Evolutionary conservation across 176 grass and related monocot species (phyloP), one percentile per base, ranked within the genome.

Genomic region (Bothriochloa decipiens): DNA sequence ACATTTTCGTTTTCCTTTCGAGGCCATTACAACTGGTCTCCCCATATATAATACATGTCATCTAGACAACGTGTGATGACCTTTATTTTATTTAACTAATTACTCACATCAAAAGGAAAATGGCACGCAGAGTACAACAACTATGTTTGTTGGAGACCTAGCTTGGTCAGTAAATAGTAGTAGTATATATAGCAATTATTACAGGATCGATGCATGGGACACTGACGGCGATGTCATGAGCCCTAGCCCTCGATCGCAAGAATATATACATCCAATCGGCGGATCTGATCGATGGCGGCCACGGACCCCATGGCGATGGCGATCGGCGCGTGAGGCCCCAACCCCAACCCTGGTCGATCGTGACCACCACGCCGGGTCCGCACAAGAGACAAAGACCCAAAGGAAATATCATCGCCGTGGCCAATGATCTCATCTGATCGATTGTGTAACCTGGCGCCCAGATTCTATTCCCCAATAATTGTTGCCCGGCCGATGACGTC

Each of bases 1-100:
- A 6, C 70, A 74, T 42, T 29, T 65, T 74, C 69, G 1, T 35
- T 49, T 65, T 49, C 70, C 81, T 65, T 83, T 65, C 57, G 11
- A 83, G 23, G 17, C 55, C 52, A 20, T 22, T 42, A 5, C 17
- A 8, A 23, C 55, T 3, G 6, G 70, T 50, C 40, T 74, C 57
- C 58, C 27, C 18, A 50, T 2, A 49, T 16, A 49, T 16, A 63
- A 40, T 22, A 17, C 11, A 36, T 15, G 22, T 12, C 12, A 50
- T 9, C 57, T 0, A 52, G 39, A 36, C 33, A 20, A 14, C 9
- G 39, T 37, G 13, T 55, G 50, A 18, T 18, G 17, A 55, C 18
- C 18, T 55, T 22, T 20, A 55, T 55, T 18, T 18, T 20, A 55
- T 8, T 22, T 16, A 49, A 47, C 5, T 55, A 55, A 8, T 22